A percentile compares a stretch with the other conserved stretches of the same genome.
phyloP scores from a whole-genome alignment of 208 protist species.

The Jaenimonas drosophilae region DNA sequence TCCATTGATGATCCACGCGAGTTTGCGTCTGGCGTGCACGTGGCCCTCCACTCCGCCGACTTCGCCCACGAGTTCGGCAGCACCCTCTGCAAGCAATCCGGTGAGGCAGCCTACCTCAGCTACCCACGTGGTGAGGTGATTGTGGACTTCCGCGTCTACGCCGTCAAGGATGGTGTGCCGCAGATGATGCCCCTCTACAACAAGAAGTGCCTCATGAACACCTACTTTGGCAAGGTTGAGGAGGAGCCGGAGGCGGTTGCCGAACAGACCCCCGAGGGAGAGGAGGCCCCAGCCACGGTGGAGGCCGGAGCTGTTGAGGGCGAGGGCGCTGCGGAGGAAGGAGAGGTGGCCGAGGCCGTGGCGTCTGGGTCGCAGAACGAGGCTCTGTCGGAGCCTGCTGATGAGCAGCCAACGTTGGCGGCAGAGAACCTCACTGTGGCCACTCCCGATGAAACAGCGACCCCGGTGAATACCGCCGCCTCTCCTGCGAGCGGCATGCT shows the following conservation, averaged over 20 bases:
- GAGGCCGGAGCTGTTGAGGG: neutral
- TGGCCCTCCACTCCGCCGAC: conserved; percentile 12
- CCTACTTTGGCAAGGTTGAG: conserved; percentile 3
- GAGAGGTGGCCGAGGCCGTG: neutral
- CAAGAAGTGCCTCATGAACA: conserved; percentile 1
- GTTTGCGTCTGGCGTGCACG: conserved; percentile 6
- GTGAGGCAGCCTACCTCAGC: conserved; percentile 10
- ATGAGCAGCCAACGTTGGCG: neutral
- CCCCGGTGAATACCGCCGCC: neutral
- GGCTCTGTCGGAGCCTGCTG: neutral
- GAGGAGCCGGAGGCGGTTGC: neutral
- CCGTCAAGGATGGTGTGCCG: conserved; percentile 3
- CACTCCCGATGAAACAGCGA: neutral
- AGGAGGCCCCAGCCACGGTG: neutral
- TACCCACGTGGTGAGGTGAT: conserved; percentile 16
- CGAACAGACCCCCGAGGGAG: neutral
- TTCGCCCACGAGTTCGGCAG: conserved; percentile 7
- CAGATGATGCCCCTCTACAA: conserved; percentile 6
- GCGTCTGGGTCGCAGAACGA: neutral
- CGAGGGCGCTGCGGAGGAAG: conserved; percentile 2
- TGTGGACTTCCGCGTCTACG: conserved; percentile 13
- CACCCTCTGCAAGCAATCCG: conserved; percentile 8
- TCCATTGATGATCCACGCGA: conserved; percentile 4
- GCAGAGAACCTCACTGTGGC: neutral
- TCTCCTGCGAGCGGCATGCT: no score